Conservation (phyloP, 345 rosid species). For the Arabidopsis suecica region DNA sequence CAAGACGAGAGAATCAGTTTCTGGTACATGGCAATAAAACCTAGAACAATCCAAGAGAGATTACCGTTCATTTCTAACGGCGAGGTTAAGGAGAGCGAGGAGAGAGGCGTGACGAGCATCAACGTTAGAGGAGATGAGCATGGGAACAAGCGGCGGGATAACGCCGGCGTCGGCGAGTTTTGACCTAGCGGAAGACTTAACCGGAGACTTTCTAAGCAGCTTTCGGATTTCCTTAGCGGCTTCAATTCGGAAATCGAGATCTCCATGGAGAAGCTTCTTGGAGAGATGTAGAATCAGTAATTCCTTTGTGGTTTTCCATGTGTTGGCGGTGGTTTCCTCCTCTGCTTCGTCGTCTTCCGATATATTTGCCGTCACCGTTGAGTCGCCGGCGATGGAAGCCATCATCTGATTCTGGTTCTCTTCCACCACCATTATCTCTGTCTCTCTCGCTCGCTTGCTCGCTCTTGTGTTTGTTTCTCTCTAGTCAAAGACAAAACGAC, state of each 20-base stretch:
- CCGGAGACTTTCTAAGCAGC: slow-evolving; percentile 59
- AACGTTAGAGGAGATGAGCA: slow-evolving; percentile 61
- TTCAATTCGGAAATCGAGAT: slow-evolving; percentile 64
- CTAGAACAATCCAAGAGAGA: neutral
- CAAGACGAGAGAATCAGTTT: no score
- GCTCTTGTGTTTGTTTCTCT: neutral
- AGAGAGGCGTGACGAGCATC: slow-evolving; percentile 78
- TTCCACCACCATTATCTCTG: slow-evolving; percentile 16
- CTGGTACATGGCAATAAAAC: neutral
- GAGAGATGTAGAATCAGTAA: slow-evolving; percentile 55
- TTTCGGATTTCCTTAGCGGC: slow-evolving; percentile 70
- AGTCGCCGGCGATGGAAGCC: slow-evolving; percentile 14
- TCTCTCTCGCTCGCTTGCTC: neutral
- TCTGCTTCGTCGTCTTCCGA: slow-evolving; percentile 31
- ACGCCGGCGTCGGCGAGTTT: slow-evolving; percentile 75
- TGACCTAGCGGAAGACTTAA: slow-evolving; percentile 58
- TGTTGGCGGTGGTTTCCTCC: slow-evolving; percentile 45
- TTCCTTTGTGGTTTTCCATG: slow-evolving; percentile 56
- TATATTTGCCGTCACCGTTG: neutral
- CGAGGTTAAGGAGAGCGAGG: slow-evolving; percentile 80
- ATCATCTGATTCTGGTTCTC: neutral
- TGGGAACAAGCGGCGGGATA: slow-evolving; percentile 66
- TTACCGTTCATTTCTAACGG: slow-evolving; percentile 71
- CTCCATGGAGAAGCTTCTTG: slow-evolving; percentile 58
- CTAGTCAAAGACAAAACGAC: slow-evolving; percentile 7